Evolutionary conservation across 1,139 yeast genomes (phyloP).

Genomic region (Candida pseudocylindracea): DNA sequence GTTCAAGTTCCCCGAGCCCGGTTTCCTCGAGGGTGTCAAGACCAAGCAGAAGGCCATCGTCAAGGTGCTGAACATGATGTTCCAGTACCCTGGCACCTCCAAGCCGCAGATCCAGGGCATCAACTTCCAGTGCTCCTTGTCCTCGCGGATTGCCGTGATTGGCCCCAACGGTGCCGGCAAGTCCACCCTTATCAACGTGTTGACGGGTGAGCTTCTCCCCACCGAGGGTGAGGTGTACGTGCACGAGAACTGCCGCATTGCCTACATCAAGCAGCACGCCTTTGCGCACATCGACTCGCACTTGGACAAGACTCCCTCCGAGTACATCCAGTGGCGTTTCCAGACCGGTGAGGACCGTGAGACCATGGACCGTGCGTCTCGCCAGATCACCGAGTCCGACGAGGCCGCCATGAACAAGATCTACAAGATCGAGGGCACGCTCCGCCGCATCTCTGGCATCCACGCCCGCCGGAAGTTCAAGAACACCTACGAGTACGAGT

Average conservation of each 20-base stretch:
- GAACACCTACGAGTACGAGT: constrained; percentile 99
- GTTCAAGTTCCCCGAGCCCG: constrained; percentile 98
- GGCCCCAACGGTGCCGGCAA: constrained; percentile 99
- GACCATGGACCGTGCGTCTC: constrained; percentile 99
- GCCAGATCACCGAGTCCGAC: constrained; percentile 93
- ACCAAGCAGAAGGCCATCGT: constrained; percentile 99
- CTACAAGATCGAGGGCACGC: constrained; percentile 96
- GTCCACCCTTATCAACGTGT: constrained; percentile 92
- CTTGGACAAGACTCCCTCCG: constrained; percentile 98
- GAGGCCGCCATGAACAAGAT: constrained; percentile 98
- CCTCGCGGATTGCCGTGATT: constrained; percentile 98
- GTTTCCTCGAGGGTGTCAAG: constrained; percentile 99
- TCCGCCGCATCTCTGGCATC: constrained; percentile 91
- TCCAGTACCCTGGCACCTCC: constrained; percentile 98
- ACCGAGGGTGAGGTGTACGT: constrained; percentile 96
- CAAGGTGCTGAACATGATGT: constrained; percentile 86
- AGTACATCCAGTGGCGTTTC: constrained; percentile 99
- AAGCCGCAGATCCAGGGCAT: constrained; percentile 85
- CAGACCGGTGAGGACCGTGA: constrained; percentile 99
- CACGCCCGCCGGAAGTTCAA: constrained; percentile 98
- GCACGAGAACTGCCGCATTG: constrained; percentile 98
- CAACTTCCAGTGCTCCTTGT: constrained; percentile 95
- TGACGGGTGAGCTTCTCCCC: constrained; percentile 98
- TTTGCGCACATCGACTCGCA: constrained; percentile 98
- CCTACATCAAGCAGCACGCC: constrained; percentile 99